Evolutionary conservation across 139 green algal species (phyloP).

Genomic region (Microglena sp.): DNA sequence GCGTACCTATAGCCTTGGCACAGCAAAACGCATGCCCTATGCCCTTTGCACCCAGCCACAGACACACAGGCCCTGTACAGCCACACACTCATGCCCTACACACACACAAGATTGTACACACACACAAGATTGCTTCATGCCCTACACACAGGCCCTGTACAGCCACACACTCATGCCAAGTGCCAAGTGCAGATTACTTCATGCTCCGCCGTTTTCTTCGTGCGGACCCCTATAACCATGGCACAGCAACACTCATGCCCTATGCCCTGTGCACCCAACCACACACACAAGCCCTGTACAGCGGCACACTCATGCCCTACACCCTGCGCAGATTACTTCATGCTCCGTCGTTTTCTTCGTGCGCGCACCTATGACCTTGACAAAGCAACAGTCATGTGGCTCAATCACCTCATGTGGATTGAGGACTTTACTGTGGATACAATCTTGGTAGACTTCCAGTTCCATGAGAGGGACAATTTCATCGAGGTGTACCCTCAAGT

Average conservation of each 20-base stretch:
- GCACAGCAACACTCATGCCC: not conserved
- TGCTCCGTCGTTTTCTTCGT: constrained; percentile 45
- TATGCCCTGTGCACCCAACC: not conserved
- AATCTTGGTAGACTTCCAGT: constrained; percentile 78
- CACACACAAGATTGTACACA: constrained; percentile 36
- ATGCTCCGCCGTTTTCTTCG: constrained; percentile 46
- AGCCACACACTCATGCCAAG: no score
- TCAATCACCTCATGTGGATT: constrained; percentile 42
- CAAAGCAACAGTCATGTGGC: constrained; percentile 42
- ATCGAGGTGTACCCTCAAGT: constrained; percentile 79
- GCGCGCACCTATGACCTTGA: constrained; percentile 50
- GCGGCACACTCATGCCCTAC: not conserved
- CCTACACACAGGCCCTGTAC: no score
- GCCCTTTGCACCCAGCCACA: no score
- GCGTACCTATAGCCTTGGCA: constrained; percentile 45
- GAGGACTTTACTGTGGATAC: constrained; percentile 52
- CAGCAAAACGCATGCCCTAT: constrained; percentile 31
- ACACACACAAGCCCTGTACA: not conserved
- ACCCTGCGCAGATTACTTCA: constrained; percentile 35
- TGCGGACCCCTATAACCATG: constrained; percentile 45
- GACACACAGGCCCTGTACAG: no score
- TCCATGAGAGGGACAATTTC: constrained; percentile 78
- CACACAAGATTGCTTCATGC: constrained; percentile 26
- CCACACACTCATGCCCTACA: not conserved
- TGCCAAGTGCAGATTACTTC: constrained; percentile 45